Percentiles rank a stretch among this genome's conserved stretches.
phyloP scores from a whole-genome alignment of 2,329 filamentous ascomycete species.

The Colletotrichum scovillei region DNA sequence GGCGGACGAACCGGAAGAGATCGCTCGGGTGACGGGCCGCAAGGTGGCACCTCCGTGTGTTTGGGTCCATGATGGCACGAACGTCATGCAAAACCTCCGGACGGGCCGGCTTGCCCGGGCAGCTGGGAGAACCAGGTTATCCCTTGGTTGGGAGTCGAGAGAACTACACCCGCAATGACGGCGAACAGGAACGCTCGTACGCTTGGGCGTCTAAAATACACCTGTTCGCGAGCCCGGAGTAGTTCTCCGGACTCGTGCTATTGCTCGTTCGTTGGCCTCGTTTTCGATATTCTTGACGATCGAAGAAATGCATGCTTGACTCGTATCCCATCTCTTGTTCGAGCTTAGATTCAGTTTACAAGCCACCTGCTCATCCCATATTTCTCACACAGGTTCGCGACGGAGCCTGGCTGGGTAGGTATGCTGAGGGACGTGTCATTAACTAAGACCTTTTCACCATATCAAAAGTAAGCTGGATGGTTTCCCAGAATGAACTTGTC shows the following conservation, averaged over 20 bases:
- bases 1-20: constrained; percentile 4
- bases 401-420: neutral
- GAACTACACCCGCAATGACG: neutral
- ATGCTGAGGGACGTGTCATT: neutral
- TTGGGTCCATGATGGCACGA: constrained; percentile 3
- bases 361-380: neutral
- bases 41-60: constrained; percentile 21
- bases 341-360: neutral
- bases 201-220: neutral
- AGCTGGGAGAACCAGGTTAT: neutral
- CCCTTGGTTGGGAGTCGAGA: neutral
- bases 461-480: neutral
- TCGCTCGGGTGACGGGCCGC: constrained; percentile 19
- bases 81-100: constrained; percentile 10
- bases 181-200: neutral
- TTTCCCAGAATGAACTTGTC: neutral
- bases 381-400: neutral
- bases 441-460: neutral
- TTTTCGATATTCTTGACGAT: neutral
- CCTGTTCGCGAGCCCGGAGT: neutral
- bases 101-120: constrained; percentile 27
- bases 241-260: neutral
- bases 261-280: neutral
- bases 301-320: neutral
- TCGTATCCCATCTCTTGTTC: neutral